Percentiles rank a stretch among this genome's conserved stretches.
Conservation (phyloP, 441 rosid genomes). For the Sinapis alba region DNA sequence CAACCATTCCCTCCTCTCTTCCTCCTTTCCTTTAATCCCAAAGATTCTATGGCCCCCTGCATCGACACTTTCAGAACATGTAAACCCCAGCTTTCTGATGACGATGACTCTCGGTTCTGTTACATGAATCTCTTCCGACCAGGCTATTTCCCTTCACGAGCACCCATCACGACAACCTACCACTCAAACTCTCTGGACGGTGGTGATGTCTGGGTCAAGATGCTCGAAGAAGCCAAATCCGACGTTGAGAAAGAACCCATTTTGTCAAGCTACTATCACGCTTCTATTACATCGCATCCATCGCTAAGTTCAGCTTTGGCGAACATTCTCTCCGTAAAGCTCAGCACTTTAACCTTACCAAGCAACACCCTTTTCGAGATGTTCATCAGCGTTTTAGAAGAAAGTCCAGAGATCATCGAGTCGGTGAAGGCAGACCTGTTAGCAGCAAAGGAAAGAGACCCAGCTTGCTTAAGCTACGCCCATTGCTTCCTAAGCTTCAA, state of each 20-base stretch:
- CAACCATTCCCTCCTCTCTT: slow-evolving; percentile 9
- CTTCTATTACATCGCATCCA: background rate
- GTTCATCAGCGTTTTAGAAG: background rate
- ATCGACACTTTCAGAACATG: slow-evolving; percentile 50
- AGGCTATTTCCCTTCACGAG: slow-evolving; percentile 26
- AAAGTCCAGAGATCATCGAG: background rate
- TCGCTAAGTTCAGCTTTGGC: background rate
- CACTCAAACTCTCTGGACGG: background rate
- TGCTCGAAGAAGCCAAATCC: background rate
- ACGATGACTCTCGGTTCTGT: slow-evolving; percentile 42
- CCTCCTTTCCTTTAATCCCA: slow-evolving; percentile 15
- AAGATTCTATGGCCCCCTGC: slow-evolving; percentile 56
- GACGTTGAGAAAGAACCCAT: background rate
- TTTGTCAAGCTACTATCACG: background rate
- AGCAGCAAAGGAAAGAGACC: background rate
- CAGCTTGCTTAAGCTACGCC: background rate
- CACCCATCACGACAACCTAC: slow-evolving; percentile 35
- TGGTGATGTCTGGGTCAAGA: background rate
- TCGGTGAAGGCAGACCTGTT: background rate
- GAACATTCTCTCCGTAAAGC: background rate
- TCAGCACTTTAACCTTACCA: background rate
- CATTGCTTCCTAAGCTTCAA: background rate
- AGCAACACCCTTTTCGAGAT: background rate
- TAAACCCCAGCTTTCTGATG: slow-evolving; percentile 21
- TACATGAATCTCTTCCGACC: slow-evolving; percentile 43